phyloP scores from a whole-genome alignment of 1,284 basidiomycete species.

The Taiwanofungus camphoratus region DNA sequence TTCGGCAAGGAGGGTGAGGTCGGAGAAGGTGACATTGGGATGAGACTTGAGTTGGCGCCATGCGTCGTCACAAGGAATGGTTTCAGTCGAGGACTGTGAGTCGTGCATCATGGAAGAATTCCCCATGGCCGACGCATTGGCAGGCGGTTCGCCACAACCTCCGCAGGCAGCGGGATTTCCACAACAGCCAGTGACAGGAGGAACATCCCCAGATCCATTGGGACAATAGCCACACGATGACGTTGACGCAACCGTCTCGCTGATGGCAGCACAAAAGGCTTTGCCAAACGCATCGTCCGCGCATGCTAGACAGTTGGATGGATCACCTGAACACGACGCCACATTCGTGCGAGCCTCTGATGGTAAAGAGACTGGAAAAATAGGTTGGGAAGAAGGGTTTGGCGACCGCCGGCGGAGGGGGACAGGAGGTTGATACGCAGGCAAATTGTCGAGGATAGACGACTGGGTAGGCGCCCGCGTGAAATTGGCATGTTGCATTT shows the following conservation, averaged over 20 bases:
- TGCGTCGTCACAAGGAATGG: slow-evolving; percentile 77
- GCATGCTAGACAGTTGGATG: slow-evolving; percentile 71
- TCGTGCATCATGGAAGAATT: slow-evolving; percentile 17
- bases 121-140: slow-evolving; percentile 2
- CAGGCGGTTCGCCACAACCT: slow-evolving; percentile 6
- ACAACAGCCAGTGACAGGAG: slow-evolving; percentile 21
- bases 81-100: slow-evolving; percentile 34
- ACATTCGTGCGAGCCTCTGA: slow-evolving; percentile 36
- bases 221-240: slow-evolving; percentile 52
- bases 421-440: slow-evolving; percentile 71
- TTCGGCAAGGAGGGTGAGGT: slow-evolving; percentile 77
- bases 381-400: slow-evolving; percentile 34
- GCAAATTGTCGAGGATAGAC: slow-evolving; percentile 71
- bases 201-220: slow-evolving; percentile 18
- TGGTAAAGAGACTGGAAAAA: slow-evolving; percentile 46
- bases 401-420: slow-evolving; percentile 57
- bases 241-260: slow-evolving; percentile 46
- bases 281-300: slow-evolving; percentile 78
- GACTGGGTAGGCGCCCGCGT: slow-evolving; percentile 15
- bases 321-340: slow-evolving; percentile 48
- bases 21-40: slow-evolving; percentile 80
- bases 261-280: slow-evolving; percentile 79
- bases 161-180: slow-evolving; percentile 25
- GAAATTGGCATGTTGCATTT: slow-evolving; percentile 10
- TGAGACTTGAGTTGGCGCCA: slow-evolving; percentile 87